Evolutionary conservation across 495 filamentous ascomycete genomes (phyloP).

Genomic region (Geoglossum glabrum): DNA sequence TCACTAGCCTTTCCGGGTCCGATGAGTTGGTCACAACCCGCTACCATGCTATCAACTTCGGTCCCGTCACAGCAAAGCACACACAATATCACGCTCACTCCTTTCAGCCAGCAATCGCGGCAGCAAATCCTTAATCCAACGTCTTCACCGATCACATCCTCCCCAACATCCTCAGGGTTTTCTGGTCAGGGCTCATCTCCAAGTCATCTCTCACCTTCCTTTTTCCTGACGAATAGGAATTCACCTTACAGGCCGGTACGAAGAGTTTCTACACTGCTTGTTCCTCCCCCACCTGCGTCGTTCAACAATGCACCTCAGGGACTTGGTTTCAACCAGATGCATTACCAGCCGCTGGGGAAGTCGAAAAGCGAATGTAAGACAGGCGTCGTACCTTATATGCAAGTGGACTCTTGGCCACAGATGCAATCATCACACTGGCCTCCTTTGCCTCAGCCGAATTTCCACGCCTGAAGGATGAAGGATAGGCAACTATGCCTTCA

Average conservation of each 20-base stretch:
- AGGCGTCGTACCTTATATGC: slow-evolving; percentile 59
- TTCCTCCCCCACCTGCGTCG: slow-evolving; percentile 66
- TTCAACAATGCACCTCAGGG: slow-evolving; percentile 48
- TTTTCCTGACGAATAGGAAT: slow-evolving; percentile 39
- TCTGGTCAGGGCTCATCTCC: slow-evolving; percentile 19
- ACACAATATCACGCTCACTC: slow-evolving; percentile 14
- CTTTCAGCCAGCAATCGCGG: neutral
- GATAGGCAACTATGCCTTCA: neutral
- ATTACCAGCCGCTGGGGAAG: slow-evolving; percentile 80
- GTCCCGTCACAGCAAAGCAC: slow-evolving; percentile 10
- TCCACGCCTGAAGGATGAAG: slow-evolving; percentile 13
- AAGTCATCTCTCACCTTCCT: slow-evolving; percentile 39
- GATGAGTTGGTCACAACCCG: slow-evolving; percentile 25
- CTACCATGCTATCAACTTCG: slow-evolving; percentile 14
- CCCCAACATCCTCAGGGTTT: slow-evolving; percentile 14
- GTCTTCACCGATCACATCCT: slow-evolving; percentile 17
- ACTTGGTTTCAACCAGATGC: slow-evolving; percentile 64
- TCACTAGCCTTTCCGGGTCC: slow-evolving; percentile 35
- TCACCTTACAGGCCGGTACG: slow-evolving; percentile 89
- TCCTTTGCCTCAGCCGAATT: slow-evolving; percentile 18
- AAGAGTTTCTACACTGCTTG: slow-evolving; percentile 68
- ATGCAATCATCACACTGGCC: slow-evolving; percentile 18
- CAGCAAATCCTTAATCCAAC: slow-evolving; percentile 4
- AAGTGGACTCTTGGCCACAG: slow-evolving; percentile 18
- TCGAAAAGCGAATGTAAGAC: slow-evolving; percentile 51